Percentiles rank a stretch among this genome's conserved stretches.
Evolutionary conservation across 768 basidiomycete genomes (phyloP).

Genomic region (Russula sp.): DNA sequence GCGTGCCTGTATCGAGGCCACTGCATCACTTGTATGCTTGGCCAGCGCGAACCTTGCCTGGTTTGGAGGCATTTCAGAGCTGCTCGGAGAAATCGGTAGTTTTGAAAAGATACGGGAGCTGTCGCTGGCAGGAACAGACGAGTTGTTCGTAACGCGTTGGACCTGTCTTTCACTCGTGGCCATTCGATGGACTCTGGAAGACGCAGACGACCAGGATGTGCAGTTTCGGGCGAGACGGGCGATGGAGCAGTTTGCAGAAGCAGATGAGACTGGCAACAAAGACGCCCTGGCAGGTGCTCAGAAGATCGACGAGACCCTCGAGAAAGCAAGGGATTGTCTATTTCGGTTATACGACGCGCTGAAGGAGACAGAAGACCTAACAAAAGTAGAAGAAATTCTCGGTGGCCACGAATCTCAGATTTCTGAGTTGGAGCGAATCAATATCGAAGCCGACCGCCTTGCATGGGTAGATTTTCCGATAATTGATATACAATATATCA

Average conservation of each 20-base stretch:
- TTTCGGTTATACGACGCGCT: neutral
- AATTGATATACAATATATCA: neutral
- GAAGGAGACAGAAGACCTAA: neutral
- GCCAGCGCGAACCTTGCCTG: neutral
- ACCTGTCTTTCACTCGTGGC: slow-evolving; percentile 24
- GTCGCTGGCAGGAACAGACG: neutral
- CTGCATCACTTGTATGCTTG: too few species aligned
- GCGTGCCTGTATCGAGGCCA: too few species aligned
- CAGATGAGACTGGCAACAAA: neutral
- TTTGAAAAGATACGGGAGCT: neutral
- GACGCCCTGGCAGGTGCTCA: neutral
- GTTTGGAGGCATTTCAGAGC: neutral
- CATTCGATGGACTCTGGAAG: slow-evolving; percentile 6
- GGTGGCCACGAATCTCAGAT: neutral
- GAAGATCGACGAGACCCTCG: neutral
- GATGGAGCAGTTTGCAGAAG: neutral
- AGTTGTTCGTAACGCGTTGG: slow-evolving; percentile 13
- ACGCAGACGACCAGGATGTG: neutral
- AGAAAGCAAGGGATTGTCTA: neutral
- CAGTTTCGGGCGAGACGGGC: too few species aligned
- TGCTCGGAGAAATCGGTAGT: slow-evolving; percentile 7
- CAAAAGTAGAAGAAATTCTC: neutral
- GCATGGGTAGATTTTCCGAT: neutral
- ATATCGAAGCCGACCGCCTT: neutral
- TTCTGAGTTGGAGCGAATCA: neutral